phyloP scores from a whole-genome alignment of 169 alveolate species.

The Eimeria acervulina region DNA sequence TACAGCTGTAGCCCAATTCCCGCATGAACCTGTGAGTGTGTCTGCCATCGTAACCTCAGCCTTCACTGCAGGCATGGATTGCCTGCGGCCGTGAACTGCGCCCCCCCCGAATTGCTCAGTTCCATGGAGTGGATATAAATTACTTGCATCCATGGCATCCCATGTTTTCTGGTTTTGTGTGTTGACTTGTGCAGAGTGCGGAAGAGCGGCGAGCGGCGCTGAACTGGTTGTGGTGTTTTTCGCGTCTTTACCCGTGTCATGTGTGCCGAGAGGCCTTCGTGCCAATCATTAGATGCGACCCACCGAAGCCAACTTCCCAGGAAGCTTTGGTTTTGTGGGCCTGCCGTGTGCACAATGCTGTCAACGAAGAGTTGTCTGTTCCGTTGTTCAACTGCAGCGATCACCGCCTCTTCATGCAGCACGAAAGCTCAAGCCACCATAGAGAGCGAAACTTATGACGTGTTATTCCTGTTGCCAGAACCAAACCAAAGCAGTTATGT shows the following conservation, averaged over 20 bases:
- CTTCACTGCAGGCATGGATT: neutral
- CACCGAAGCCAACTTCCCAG: slow-evolving; percentile 86
- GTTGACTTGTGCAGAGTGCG: slow-evolving; percentile 72
- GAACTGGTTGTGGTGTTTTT: slow-evolving; percentile 88
- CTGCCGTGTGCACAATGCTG: slow-evolving; percentile 89
- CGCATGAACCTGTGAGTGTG: slow-evolving; percentile 88
- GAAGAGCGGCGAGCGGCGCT: slow-evolving; percentile 83
- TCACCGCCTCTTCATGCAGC: slow-evolving; percentile 30
- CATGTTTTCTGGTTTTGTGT: neutral
- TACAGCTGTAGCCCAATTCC: slow-evolving; percentile 91
- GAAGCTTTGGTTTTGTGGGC: slow-evolving; percentile 87
- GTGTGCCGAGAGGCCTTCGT: slow-evolving; percentile 89
- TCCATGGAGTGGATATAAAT: neutral
- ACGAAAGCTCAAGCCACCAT: neutral
- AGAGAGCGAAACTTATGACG: neutral
- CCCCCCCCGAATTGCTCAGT: neutral
- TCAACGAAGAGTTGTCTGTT: slow-evolving; percentile 88
- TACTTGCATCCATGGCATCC: neutral
- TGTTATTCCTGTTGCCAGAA: neutral
- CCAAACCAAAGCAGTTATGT: neutral
- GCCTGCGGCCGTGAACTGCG: neutral
- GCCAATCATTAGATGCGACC: slow-evolving; percentile 84
- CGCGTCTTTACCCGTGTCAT: slow-evolving; percentile 91
- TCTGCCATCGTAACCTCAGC: neutral
- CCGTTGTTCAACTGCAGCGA: slow-evolving; percentile 64